These are phyloP conservation scores for Platanthera zijinensis DNA, from an alignment of 106 monocot species.

Conservation along the genomic window DNA sequence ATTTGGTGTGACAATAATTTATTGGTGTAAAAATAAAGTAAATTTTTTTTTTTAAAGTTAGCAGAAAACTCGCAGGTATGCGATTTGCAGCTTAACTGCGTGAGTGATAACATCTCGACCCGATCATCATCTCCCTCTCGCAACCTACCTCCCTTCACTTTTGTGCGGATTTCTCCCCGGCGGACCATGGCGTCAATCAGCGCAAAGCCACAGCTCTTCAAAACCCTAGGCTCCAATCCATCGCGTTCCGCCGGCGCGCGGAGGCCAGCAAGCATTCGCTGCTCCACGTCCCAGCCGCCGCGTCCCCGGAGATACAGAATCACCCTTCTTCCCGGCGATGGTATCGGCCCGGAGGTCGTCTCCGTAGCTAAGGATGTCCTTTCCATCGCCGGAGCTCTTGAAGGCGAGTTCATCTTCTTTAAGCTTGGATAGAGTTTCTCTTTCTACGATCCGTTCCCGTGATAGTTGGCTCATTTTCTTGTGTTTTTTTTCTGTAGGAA, in stretches of 20 bases:
- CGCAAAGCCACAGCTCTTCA: constrained; percentile 8
- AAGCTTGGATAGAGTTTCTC: background rate
- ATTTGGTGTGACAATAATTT: no score
- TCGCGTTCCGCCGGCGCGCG: background rate
- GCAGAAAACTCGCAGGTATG: no score
- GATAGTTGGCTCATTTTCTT: background rate
- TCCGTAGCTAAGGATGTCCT: constrained; percentile 65
- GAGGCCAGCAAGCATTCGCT: constrained; percentile 22
- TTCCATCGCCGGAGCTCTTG: constrained; percentile 39
- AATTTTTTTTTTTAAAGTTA: no score
- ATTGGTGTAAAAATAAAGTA: no score
- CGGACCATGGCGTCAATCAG: background rate
- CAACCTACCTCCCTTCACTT: background rate
- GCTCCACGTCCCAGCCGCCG: constrained; percentile 21
- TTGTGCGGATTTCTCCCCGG: background rate
- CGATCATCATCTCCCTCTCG: background rate
- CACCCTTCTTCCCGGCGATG: constrained; percentile 75
- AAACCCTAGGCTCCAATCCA: constrained; percentile 18
- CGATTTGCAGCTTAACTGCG: no score
- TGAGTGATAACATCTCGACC: background rate
- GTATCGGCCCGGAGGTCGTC: constrained; percentile 86
- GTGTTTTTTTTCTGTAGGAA: constrained; percentile 26
- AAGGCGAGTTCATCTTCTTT: constrained; percentile 25
- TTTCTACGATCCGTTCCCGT: background rate
- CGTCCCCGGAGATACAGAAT: constrained; percentile 40